Conservation (phyloP, 805 yeast genomes). For the Candida endomychidarum region DNA sequence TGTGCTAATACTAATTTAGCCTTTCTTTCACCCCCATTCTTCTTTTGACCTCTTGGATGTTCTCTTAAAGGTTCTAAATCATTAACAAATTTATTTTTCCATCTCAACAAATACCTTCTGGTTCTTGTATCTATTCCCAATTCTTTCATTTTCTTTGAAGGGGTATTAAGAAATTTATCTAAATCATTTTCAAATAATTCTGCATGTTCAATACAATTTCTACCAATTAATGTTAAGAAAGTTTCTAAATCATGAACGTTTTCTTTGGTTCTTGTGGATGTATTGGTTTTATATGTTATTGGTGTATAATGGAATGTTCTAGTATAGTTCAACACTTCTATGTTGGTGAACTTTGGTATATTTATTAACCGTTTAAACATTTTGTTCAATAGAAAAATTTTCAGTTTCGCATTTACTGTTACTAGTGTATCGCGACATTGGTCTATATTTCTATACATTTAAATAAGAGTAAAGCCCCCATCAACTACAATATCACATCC, state of each 20-base stretch:
- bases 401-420: conserved; percentile 2
- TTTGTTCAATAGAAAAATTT: conserved; percentile 7
- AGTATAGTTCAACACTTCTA: background rate
- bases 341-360: conserved; percentile 4
- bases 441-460: background rate
- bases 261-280: conserved; percentile 47
- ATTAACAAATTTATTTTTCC: conserved; percentile 66
- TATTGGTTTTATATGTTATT: conserved; percentile 45
- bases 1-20: conserved; percentile 53
- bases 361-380: conserved; percentile 8
- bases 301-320: conserved; percentile 15
- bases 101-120: conserved; percentile 70
- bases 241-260: conserved; percentile 62
- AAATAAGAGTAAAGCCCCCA: conserved; percentile 42
- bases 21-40: conserved; percentile 84
- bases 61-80: conserved; percentile 55
- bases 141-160: conserved; percentile 60
- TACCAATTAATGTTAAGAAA: conserved; percentile 77
- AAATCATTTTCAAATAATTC: conserved; percentile 64
- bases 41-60: conserved; percentile 67
- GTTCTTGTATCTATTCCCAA: conserved; percentile 73
- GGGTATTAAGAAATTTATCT: conserved; percentile 57
- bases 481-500: conserved; percentile 47
- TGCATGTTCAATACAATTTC: conserved; percentile 63
- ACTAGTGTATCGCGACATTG: background rate